These are phyloP conservation scores for Wickerhamomyces chaumierensis DNA, from an alignment of 805 yeast genomes.

Conservation along the genomic window DNA sequence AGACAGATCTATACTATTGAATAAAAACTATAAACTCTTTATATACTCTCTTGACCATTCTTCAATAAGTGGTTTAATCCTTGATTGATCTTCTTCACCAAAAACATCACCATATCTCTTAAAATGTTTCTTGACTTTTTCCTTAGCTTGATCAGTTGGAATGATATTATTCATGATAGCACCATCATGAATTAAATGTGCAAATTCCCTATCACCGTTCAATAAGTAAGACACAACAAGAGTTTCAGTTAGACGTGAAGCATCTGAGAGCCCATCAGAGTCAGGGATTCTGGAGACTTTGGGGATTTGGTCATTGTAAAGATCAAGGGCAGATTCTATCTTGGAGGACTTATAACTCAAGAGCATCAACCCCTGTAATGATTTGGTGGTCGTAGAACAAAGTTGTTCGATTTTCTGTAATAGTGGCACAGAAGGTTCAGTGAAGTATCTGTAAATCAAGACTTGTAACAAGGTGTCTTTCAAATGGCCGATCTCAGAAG, in stretches of 20 bases:
- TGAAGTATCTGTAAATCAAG: too few relatives aligned
- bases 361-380: constrained; percentile 30
- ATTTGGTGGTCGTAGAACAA: constrained; percentile 15
- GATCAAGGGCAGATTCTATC: constrained; percentile 26
- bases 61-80: constrained; percentile 5
- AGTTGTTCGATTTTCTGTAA: constrained; percentile 3
- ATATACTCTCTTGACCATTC: not conserved
- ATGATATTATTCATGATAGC: constrained; percentile 28
- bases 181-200: constrained; percentile 37
- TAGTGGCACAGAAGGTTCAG: too few relatives aligned
- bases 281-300: constrained; percentile 23
- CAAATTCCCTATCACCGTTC: constrained; percentile 41
- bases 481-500: too few relatives aligned
- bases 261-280: constrained; percentile 25
- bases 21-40: not conserved
- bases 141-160: constrained; percentile 28
- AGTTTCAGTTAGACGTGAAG: constrained; percentile 35
- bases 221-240: constrained; percentile 31
- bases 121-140: constrained; percentile 29
- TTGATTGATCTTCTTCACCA: constrained; percentile 27
- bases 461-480: too few relatives aligned
- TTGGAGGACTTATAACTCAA: constrained; percentile 27
- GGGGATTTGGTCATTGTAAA: constrained; percentile 35
- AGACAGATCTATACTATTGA: too few relatives aligned
- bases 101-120: constrained; percentile 40